Conservation (phyloP, 2,329 filamentous ascomycete species). For the Raffaelea deltoideospora region DNA sequence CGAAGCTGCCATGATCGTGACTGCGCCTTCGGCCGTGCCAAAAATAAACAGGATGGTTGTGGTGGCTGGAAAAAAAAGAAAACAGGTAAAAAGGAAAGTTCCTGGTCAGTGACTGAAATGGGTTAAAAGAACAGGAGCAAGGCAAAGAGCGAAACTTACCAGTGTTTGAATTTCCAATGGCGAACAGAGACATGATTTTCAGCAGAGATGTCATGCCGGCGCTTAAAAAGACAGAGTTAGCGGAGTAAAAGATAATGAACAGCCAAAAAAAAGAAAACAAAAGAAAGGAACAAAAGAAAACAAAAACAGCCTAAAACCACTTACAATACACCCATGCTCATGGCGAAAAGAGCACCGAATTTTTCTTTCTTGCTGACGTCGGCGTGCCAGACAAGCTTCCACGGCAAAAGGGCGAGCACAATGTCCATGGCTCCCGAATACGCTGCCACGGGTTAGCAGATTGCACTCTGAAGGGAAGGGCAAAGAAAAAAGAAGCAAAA, state of each 20-base stretch:
- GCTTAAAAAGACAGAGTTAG: no score
- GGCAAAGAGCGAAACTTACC: no score
- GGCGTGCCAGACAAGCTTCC: constrained; percentile 23
- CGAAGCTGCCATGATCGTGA: constrained; percentile 8
- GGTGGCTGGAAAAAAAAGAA: background rate
- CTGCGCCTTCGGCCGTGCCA: constrained; percentile 5
- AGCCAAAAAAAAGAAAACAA: constrained; percentile 3
- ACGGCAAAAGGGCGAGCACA: no score
- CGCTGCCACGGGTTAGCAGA: constrained; percentile 4
- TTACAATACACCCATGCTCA: constrained; percentile 28
- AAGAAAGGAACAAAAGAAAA: background rate
- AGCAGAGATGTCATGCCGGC: no score
- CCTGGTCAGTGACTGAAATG: no score
- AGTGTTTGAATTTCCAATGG: no score
- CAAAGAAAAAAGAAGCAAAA: no score
- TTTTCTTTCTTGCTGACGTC: constrained; percentile 25
- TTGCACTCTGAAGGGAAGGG: no score
- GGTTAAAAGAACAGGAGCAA: no score
- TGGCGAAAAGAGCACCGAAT: constrained; percentile 22
- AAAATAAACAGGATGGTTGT: constrained; percentile 6
- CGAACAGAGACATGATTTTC: no score
- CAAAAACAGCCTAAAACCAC: constrained; percentile 2
- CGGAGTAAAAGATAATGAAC: background rate
- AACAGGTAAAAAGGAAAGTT: no score
- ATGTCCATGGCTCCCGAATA: constrained; percentile 21